These are phyloP conservation scores for Pseudohalonectria lignicola DNA, from an alignment of 2,329 filamentous ascomycete species.

Conservation along the genomic window DNA sequence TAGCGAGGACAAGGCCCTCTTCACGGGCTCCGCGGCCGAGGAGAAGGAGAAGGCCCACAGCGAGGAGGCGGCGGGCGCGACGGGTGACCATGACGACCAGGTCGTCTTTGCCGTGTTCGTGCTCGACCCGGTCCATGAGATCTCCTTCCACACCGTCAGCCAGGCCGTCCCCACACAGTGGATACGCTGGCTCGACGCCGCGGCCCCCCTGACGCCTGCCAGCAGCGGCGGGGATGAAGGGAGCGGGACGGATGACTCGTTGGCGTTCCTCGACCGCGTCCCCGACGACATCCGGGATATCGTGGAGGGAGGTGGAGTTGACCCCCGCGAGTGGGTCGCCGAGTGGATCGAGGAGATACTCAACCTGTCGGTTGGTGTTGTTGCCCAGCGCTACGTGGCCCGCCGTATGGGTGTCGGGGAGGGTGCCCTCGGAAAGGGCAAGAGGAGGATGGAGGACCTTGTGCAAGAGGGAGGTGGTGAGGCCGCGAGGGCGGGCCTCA, in stretches of 20 bases:
- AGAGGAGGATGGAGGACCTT: conserved; percentile 46
- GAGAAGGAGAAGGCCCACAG: conserved; percentile 46
- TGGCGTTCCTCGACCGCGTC: conserved; percentile 25
- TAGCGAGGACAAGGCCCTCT: conserved; percentile 53
- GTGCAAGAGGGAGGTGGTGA: conserved; percentile 47
- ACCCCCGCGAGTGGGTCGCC: conserved; percentile 92
- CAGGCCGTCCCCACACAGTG: conserved; percentile 77
- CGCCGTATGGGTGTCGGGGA: conserved; percentile 93
- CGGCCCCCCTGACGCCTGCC: conserved; percentile 42
- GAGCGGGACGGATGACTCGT: conserved; percentile 15
- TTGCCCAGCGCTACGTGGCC: conserved; percentile 92
- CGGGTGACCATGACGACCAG: too few relatives aligned
- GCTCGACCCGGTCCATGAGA: conserved; percentile 81
- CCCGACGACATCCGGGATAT: conserved; percentile 85
- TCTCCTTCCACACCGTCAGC: conserved; percentile 73
- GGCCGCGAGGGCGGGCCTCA: conserved; percentile 45
- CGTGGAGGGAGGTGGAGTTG: conserved; percentile 62
- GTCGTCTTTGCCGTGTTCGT: conserved; percentile 70
- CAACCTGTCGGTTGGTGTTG: conserved; percentile 65
- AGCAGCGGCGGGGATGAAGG: conserved; percentile 21
- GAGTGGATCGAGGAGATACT: conserved; percentile 94
- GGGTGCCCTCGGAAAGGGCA: conserved; percentile 51
- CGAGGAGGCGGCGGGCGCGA: conserved; percentile 32
- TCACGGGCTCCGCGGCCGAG: conserved; percentile 41
- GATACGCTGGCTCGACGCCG: conserved; percentile 83